These are phyloP conservation scores for Rhodocollybia butyracea DNA, from an alignment of 768 basidiomycete genomes.

Conservation along the genomic window DNA sequence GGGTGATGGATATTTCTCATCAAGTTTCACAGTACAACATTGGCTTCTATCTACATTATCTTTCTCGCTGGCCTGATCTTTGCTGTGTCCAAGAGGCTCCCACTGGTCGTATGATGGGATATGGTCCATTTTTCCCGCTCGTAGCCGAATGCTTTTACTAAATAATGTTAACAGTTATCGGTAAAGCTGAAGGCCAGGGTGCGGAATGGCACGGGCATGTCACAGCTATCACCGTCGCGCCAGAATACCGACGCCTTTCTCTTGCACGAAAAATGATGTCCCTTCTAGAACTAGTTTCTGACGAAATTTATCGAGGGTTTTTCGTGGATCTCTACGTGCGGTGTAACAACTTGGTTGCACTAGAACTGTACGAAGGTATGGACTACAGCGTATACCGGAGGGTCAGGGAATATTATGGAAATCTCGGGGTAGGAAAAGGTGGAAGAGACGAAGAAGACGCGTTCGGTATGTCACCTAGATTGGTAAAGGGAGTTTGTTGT, in stretches of 20 bases:
- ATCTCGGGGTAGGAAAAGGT: conserved; percentile 68
- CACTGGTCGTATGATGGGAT: conserved; percentile 85
- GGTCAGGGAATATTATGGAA: conserved; percentile 86
- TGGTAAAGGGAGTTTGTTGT: not conserved
- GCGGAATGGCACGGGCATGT: too few species aligned
- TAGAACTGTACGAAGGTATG: conserved; percentile 87
- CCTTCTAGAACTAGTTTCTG: conserved; percentile 86
- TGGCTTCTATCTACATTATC: conserved; percentile 84
- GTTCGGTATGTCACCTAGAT: conserved; percentile 59
- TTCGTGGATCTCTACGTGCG: too few species aligned
- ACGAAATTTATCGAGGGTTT: conserved; percentile 75
- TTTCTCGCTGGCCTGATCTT: conserved; percentile 89
- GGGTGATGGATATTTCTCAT: not conserved
- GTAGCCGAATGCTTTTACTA: not conserved
- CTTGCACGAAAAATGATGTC: conserved; percentile 86
- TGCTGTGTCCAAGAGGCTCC: conserved; percentile 83
- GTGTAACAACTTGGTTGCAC: too few species aligned
- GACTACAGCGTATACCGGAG: conserved; percentile 92
- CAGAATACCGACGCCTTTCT: too few species aligned
- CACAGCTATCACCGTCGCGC: too few species aligned
- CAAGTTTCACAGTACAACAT: conserved; percentile 69
- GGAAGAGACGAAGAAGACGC: too few species aligned
- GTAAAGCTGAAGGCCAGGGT: too few species aligned
- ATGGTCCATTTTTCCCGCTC: conserved; percentile 55
- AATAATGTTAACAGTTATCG: too few species aligned